Evolutionary conservation across 129 eudicot species (phyloP), one percentile per base, ranked within the genome.

Genomic region (Artemisia annua): DNA sequence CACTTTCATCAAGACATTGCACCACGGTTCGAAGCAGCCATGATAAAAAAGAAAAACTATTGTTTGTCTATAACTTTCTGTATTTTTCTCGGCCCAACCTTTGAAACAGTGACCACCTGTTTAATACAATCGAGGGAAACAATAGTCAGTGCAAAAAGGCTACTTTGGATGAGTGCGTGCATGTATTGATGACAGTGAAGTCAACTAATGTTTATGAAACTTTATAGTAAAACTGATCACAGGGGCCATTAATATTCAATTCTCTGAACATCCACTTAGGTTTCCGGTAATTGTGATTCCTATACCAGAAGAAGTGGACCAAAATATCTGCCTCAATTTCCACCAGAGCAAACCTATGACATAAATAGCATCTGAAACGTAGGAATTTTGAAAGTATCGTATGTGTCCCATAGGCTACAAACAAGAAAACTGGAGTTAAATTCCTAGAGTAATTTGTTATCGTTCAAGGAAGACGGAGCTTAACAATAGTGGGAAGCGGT

Each of bases 1-100:
- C 70, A 26, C 18, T 62, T 48, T 61, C 77, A 48, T 62, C 57
- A 73, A 73, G 63, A 51, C 61, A 62, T 15, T 72, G 76, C 56
- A 59, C 68, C 59, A 15, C 51, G 14, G 60, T 35, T 69, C 15
- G 13, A 63, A 63, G 63, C 62, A 63, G n/a, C 53, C 60, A 17
- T 48, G 16, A 8, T 63, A 53, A 17, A 17, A 65, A 62, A 73
- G 22, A 73, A 74, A 22, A 50, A 16, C 22, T 63, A 51, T 18
- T 51, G 1, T 51, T 48, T 16, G 50, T 48, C 63, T 5, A 26
- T 24, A 30, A 63, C 63, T 30, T 30, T 74, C 52, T 63, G 43
- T 9, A 11, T 28, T 49, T 49, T 48, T 73, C 63, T 62, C 15
- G 51, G 55, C 28, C 72, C 30, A 15, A 64, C 48, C 55, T 32